A percentile compares a stretch with the other conserved stretches of the same genome.
Conservation (phyloP, 2,329 filamentous ascomycete species). For the Mycogone perniciosa region DNA sequence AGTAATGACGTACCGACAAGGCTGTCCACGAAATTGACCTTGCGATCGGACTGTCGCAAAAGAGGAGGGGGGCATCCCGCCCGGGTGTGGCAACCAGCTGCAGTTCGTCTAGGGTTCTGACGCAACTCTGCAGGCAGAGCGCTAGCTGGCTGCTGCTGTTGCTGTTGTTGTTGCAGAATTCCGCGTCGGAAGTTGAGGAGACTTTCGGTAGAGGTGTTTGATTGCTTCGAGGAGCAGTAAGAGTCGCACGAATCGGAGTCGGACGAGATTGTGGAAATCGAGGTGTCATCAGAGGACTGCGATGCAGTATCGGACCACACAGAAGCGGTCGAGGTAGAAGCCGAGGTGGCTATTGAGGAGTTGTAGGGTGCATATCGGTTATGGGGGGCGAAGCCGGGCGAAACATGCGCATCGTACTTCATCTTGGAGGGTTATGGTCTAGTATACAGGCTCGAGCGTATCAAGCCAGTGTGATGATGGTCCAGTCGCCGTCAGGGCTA, state of each 20-base stretch:
- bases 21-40: slow-evolving; percentile 91
- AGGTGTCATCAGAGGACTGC: slow-evolving; percentile 64
- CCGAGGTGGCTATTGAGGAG: slow-evolving; percentile 65
- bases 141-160: background rate
- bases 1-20: slow-evolving; percentile 79
- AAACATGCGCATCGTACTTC: slow-evolving; percentile 48
- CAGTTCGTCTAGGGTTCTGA: slow-evolving; percentile 56
- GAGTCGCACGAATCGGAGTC: slow-evolving; percentile 45
- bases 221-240: slow-evolving; percentile 30
- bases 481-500: slow-evolving; percentile 51
- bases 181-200: slow-evolving; percentile 19
- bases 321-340: slow-evolving; percentile 69
- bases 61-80: slow-evolving; percentile 65
- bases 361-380: slow-evolving; percentile 55
- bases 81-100: slow-evolving; percentile 46
- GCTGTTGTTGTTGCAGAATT: slow-evolving; percentile 17
- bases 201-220: slow-evolving; percentile 17
- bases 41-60: slow-evolving; percentile 82
- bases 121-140: slow-evolving; percentile 55
- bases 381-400: slow-evolving; percentile 45
- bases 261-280: slow-evolving; percentile 54
- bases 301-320: slow-evolving; percentile 70
- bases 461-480: slow-evolving; percentile 27
- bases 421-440: slow-evolving; percentile 44
- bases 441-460: slow-evolving; percentile 15